A percentile compares a stretch with the other conserved stretches of the same genome.
Conservation (phyloP, 768 basidiomycete genomes). For the Strobilomyces echinocephalus region DNA sequence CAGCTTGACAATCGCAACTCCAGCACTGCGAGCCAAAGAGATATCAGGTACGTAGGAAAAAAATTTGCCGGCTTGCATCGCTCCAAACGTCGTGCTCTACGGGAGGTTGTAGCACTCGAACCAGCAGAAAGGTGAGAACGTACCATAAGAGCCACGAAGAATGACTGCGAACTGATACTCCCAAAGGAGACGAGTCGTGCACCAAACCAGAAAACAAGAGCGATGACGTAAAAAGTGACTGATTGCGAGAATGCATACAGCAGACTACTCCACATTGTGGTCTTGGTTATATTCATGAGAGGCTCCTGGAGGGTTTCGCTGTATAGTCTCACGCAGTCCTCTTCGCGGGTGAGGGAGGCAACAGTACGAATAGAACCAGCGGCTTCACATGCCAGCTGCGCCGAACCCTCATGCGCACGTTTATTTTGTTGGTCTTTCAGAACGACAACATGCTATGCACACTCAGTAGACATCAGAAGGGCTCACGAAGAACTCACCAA, state of each 20-base stretch:
- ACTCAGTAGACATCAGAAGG: slow-evolving; percentile 5
- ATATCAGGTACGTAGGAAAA: too few relatives aligned
- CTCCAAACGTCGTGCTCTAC: too few relatives aligned
- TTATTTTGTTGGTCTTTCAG: slow-evolving; percentile 84
- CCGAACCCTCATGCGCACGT: slow-evolving; percentile 69
- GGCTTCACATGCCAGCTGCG: slow-evolving; percentile 89
- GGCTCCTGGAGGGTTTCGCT: slow-evolving; percentile 69
- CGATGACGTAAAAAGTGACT: slow-evolving; percentile 73
- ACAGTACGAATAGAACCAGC: slow-evolving; percentile 89
- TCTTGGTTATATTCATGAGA: slow-evolving; percentile 55
- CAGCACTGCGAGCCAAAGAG: too few relatives aligned
- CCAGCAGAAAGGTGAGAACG: too few relatives aligned
- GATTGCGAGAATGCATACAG: slow-evolving; percentile 75
- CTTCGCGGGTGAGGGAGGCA: slow-evolving; percentile 81
- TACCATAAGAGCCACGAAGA: too few relatives aligned
- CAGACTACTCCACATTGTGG: slow-evolving; percentile 58
- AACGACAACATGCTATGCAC: slow-evolving; percentile 66
- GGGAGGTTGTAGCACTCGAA: too few relatives aligned
- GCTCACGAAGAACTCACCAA: slow-evolving; percentile 41
- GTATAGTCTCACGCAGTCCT: slow-evolving; percentile 77
- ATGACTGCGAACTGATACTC: too few relatives aligned
- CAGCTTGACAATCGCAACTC: too few relatives aligned
- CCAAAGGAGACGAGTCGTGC: too few relatives aligned
- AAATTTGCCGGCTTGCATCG: too few relatives aligned
- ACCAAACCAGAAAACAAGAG: slow-evolving; percentile 65